Conservation (phyloP, 257 asterid species). For the Phtheirospermum japonicum region DNA sequence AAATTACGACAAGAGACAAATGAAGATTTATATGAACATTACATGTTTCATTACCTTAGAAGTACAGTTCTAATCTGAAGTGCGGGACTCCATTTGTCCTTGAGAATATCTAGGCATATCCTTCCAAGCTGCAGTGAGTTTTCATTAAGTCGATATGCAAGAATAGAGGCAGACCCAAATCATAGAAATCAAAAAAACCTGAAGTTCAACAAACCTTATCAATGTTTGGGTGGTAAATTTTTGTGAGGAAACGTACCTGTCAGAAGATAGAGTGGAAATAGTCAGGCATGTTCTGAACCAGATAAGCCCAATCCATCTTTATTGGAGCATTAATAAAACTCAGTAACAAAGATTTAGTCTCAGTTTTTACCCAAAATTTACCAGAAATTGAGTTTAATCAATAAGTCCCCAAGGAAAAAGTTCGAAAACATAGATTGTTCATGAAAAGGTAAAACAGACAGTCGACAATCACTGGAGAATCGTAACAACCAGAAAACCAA, state of each 20-base stretch:
- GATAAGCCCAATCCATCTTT: neutral
- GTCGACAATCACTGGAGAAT: neutral
- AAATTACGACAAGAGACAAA: neutral
- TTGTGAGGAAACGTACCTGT: conserved; percentile 92
- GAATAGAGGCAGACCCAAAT: neutral
- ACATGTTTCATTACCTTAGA: conserved; percentile 49
- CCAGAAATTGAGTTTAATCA: neutral
- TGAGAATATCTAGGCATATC: conserved; percentile 86
- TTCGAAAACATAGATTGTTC: neutral
- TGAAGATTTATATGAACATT: neutral
- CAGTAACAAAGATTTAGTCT: neutral
- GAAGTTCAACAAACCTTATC: conserved; percentile 56
- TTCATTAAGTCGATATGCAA: conserved; percentile 13
- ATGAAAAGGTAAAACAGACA: neutral
- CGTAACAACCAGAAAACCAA: neutral
- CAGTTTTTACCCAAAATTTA: neutral
- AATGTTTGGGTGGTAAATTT: conserved; percentile 88
- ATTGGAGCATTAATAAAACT: neutral
- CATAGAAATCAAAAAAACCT: conserved; percentile 1
- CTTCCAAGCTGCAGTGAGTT: conserved; percentile 67
- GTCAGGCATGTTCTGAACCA: neutral
- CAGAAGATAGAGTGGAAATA: conserved; percentile 8
- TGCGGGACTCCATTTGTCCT: conserved; percentile 96
- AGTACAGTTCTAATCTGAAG: conserved; percentile 93
- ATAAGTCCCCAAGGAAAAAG: neutral